These are phyloP conservation scores for Colletotrichum eleusines DNA, from an alignment of 2,329 filamentous ascomycete species.

Conservation along the genomic window DNA sequence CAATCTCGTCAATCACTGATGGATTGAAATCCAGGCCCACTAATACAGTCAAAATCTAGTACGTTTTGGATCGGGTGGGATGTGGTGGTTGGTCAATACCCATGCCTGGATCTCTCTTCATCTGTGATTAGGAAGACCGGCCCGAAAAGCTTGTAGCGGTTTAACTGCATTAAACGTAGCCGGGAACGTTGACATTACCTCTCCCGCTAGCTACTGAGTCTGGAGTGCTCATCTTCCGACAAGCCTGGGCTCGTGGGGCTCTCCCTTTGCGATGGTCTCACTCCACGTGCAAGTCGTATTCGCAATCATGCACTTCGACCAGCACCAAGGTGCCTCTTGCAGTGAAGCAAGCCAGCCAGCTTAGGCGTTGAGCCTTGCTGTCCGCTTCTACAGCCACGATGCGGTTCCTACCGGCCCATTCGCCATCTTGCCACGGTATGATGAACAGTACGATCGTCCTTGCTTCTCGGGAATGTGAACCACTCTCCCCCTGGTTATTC, in stretches of 20 bases:
- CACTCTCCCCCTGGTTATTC: background rate
- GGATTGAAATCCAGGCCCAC: too few species aligned
- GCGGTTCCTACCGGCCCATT: background rate
- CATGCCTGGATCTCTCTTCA: too few species aligned
- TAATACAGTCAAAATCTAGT: too few species aligned
- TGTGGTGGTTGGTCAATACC: too few species aligned
- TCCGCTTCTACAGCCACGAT: background rate
- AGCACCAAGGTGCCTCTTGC: background rate
- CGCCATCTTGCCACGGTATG: background rate
- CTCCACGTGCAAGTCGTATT: background rate
- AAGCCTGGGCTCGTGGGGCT: background rate
- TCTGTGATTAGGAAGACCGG: background rate
- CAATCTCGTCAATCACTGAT: too few species aligned
- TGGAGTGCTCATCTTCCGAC: constrained; percentile 21
- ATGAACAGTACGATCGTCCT: background rate
- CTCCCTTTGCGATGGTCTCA: background rate
- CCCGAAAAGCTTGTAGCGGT: background rate
- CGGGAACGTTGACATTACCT: background rate
- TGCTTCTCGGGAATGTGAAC: constrained; percentile 8
- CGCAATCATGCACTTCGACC: background rate
- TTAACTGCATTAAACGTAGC: background rate
- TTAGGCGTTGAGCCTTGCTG: background rate
- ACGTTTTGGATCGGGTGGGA: too few species aligned
- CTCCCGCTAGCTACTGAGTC: background rate
- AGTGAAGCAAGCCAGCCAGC: background rate